Conservation (phyloP, 208 protist species). For the Tritrichomonas foetus region DNA sequence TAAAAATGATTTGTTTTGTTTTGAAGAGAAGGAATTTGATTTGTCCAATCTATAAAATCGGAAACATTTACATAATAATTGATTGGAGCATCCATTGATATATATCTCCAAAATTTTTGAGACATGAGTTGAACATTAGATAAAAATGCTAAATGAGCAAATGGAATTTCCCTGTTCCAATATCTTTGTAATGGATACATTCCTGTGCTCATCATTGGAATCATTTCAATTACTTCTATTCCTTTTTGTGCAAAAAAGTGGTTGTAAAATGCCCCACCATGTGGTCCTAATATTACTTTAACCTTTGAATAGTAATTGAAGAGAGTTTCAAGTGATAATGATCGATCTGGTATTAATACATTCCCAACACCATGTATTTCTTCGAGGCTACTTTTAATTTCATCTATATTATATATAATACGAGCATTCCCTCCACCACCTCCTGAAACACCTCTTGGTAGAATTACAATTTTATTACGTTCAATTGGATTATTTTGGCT, state of each 20-base stretch:
- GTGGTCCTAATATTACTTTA: neutral
- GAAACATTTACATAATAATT: neutral
- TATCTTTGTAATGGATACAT: neutral
- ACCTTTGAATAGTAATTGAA: neutral
- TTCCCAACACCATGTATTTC: neutral
- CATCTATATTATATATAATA: neutral
- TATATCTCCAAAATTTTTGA: neutral
- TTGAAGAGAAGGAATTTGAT: neutral
- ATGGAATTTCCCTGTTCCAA: neutral
- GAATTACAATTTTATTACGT: neutral
- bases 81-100: neutral
- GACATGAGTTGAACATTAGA: neutral
- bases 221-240: neutral
- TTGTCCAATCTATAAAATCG: neutral
- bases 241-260: neutral
- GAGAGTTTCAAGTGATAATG: neutral
- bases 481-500: too few relatives aligned
- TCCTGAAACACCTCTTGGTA: neutral
- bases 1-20: too few relatives aligned
- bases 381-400: neutral
- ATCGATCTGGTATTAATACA: neutral
- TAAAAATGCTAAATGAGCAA: neutral
- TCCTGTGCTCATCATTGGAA: neutral
- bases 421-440: neutral
- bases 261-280: conserved; percentile 21